Conservation (phyloP, 2,329 filamentous ascomycete species). For the Berkeleyomyces basicola region DNA sequence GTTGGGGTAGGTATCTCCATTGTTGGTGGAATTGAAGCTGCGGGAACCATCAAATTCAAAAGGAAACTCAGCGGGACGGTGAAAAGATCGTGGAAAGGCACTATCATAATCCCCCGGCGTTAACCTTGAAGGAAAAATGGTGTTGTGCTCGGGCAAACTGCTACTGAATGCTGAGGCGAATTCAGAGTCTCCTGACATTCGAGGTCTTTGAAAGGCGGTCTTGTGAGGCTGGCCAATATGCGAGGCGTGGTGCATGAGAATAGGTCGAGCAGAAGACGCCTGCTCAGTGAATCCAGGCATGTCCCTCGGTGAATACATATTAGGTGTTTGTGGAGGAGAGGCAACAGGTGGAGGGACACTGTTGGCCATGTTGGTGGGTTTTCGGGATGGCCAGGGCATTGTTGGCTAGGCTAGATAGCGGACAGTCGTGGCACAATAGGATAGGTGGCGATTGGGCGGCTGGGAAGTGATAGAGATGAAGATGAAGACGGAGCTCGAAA, state of each 20-base stretch:
- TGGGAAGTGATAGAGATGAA: background rate
- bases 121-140: background rate
- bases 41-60: conserved; percentile 6
- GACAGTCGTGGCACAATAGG: background rate
- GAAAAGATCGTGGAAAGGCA: conserved; percentile 2
- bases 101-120: background rate
- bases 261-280: background rate
- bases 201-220: background rate
- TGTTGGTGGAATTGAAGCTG: conserved; percentile 1
- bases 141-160: background rate
- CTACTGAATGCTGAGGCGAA: background rate
- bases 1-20: background rate
- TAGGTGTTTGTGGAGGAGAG: conserved; percentile 3
- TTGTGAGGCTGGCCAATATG: background rate
- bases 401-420: background rate
- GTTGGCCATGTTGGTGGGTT: background rate
- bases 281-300: background rate
- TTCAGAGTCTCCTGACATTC: background rate
- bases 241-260: background rate
- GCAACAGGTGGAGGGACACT: conserved; percentile 7
- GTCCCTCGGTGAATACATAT: background rate
- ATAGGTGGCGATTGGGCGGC: no score
- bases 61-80: conserved; percentile 2
- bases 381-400: conserved; percentile 6
- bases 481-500: background rate